phyloP scores from a whole-genome alignment of 2,329 filamentous ascomycete species.

The Apiospora rasikravindrae region DNA sequence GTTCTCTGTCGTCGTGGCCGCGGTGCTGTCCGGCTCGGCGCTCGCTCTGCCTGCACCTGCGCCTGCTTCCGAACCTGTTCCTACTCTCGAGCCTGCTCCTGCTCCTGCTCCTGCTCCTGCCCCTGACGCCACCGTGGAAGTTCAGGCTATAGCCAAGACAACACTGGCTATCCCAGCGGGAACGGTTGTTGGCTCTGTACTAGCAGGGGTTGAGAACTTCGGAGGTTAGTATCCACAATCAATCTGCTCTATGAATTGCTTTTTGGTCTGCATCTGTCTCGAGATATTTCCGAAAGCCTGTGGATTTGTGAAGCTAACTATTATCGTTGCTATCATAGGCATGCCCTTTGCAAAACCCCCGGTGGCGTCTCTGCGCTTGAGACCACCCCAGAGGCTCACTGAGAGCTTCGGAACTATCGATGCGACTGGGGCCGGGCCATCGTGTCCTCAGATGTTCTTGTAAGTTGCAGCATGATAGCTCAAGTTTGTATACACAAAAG shows the following conservation, averaged over 20 bases:
- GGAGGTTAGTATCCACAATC: slow-evolving; percentile 44
- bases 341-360: slow-evolving; percentile 79
- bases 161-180: slow-evolving; percentile 36
- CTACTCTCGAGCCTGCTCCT: too few relatives aligned
- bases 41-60: slow-evolving; percentile 23
- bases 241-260: background rate
- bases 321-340: slow-evolving; percentile 33
- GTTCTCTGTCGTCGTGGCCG: slow-evolving; percentile 6
- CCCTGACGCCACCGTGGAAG: slow-evolving; percentile 28
- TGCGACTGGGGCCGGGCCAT: slow-evolving; percentile 60
- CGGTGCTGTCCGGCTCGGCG: slow-evolving; percentile 16
- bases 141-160: slow-evolving; percentile 28
- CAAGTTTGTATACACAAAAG: background rate
- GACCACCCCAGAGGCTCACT: slow-evolving; percentile 67
- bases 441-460: slow-evolving; percentile 76
- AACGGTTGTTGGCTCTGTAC: slow-evolving; percentile 36
- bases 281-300: background rate
- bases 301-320: background rate
- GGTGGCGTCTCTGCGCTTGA: slow-evolving; percentile 68
- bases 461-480: slow-evolving; percentile 30
- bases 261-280: background rate
- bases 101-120: background rate
- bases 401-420: slow-evolving; percentile 63
- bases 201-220: slow-evolving; percentile 65
- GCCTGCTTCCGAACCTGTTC: background rate